Evolutionary conservation across 208 protist genomes (phyloP), one percentile per base, ranked within the genome.

Genomic region (Naegleria fowleri): DNA sequence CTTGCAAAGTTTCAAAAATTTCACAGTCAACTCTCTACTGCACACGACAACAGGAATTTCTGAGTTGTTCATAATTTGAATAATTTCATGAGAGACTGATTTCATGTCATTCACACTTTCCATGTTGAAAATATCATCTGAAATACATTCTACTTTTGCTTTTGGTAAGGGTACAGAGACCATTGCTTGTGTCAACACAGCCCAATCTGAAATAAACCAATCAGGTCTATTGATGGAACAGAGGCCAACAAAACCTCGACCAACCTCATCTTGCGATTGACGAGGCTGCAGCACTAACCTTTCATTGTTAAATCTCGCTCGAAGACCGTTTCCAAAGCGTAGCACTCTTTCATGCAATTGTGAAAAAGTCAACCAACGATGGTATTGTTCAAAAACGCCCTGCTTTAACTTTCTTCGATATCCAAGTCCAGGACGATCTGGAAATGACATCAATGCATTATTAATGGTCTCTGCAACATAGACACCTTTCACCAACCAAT

Each of bases 171-270:
- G 36, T 83, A 90, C 22, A 13, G 87, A 51, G 36, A 90, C 55
- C 33, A 79, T 79, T n/a, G 29, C 48, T 51, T 90, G 16, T 5
- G 11, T 41, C 5, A 79, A 48, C 2, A 7, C 59, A 51, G 36
- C 87, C 11, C 7, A 75, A 90, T 90, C 87, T 83, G 87, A 0
- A 33, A 79, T 19, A 36, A 90, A 90, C 87, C 87, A 90, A 40
- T 90, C 87, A 41, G 33, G 11, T 15, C 87, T 39, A 51, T 90
- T 90, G 48, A 79, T 83, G 0, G 52, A 67, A 48, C 87, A 90
- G 33, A 90, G 39, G 0, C 87, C 87, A 79, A 90, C 38, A 51
- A 90, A 90, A 29, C 38, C 33, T 36, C 39, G 11, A 33, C 25
- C 25, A 0, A 79, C 9, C 36, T 79, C 67, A 36, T 79, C n/a